Evolutionary conservation across 371 early-diverging fungal genomes (phyloP), one percentile per base, ranked within the genome.

Genomic region (Nematocida sp.): DNA sequence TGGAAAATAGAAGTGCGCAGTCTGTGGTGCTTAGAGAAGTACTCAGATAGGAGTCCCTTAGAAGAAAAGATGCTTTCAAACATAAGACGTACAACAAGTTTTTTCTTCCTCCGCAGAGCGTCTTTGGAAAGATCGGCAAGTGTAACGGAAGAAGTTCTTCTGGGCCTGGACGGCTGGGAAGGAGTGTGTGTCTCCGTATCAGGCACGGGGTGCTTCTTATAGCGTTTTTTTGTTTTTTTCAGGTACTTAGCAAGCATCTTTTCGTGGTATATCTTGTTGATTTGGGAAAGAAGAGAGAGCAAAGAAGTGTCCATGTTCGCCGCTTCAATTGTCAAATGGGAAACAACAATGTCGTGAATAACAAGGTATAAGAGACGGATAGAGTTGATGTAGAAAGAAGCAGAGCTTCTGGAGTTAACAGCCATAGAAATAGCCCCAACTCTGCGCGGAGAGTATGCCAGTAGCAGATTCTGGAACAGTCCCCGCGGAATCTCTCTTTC

Each of bases 61-160:
- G 23, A 23, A 52, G 19, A 51, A 29, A 64, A 64, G 38, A 64
- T 64, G 23, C 65, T 53, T 40, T 53, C 38, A 8, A 53, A 64
- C 7, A 64, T 41, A 8, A 46, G 11, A 31, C 53, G 11, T 8
- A 38, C 54, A 15, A 64, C 34, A 53, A n/a, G n/a, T n/a, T n/a
- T n/a, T n/a, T n/a, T n/a, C n/a, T n/a, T n/a, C n/a, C n/a, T n/a
- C n/a, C n/a, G n/a, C n/a, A n/a, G n/a, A n/a, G n/a, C n/a, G n/a
- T n/a, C n/a, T n/a, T n/a, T n/a, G n/a, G n/a, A n/a, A n/a, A n/a
- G n/a, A n/a, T n/a, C n/a, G n/a, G n/a, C n/a, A n/a, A n/a, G n/a
- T n/a, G n/a, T n/a, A n/a, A n/a, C n/a, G n/a, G n/a, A n/a, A n/a
- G n/a, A n/a, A n/a, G n/a, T n/a, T n/a, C n/a, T n/a, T n/a, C n/a